phyloP scores from a whole-genome alignment of 768 basidiomycete genomes.

The Mycena leptocephala region DNA sequence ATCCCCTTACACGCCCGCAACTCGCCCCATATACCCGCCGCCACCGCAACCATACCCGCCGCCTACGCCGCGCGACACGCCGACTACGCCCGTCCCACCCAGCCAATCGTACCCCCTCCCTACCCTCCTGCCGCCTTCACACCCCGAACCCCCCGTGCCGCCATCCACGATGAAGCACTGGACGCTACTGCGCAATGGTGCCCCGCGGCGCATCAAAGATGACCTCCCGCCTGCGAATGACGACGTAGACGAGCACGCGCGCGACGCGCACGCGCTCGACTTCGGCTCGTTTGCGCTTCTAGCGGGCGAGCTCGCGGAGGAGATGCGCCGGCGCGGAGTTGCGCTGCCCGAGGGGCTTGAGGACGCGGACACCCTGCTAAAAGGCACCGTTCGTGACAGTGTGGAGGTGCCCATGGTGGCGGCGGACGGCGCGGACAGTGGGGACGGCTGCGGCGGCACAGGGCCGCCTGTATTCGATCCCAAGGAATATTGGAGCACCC shows the following conservation, averaged over 20 bases:
- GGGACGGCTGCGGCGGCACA: neutral
- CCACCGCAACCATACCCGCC: constrained; percentile 41
- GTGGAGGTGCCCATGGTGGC: constrained; percentile 24
- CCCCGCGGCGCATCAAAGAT: constrained; percentile 49
- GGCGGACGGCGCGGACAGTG: constrained; percentile 36
- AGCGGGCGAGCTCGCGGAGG: constrained; percentile 62
- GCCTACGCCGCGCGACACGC: constrained; percentile 44
- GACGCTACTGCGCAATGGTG: constrained; percentile 69
- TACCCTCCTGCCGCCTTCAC: constrained; percentile 25
- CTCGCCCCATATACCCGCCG: constrained; percentile 70
- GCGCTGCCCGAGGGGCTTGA: constrained; percentile 26
- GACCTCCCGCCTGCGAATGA: constrained; percentile 40
- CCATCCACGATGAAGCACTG: constrained; percentile 69
- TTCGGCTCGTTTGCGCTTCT: constrained; percentile 76
- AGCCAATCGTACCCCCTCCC: constrained; percentile 38
- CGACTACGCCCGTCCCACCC: constrained; percentile 26
- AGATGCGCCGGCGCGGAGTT: constrained; percentile 55
- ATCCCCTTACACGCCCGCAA: constrained; percentile 68
- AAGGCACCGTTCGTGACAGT: constrained; percentile 13
- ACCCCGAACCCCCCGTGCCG: constrained; percentile 3
- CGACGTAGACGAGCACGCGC: constrained; percentile 64
- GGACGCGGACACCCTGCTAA: constrained; percentile 28
- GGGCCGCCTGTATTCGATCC: neutral
- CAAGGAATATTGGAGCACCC: constrained; percentile 65
- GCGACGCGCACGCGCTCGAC: constrained; percentile 71